Percentiles rank a stretch among this genome's conserved stretches.
These are phyloP conservation scores for Aspergillus sp. DNA, from an alignment of 2,329 filamentous ascomycete species.

Conservation along the genomic window DNA sequence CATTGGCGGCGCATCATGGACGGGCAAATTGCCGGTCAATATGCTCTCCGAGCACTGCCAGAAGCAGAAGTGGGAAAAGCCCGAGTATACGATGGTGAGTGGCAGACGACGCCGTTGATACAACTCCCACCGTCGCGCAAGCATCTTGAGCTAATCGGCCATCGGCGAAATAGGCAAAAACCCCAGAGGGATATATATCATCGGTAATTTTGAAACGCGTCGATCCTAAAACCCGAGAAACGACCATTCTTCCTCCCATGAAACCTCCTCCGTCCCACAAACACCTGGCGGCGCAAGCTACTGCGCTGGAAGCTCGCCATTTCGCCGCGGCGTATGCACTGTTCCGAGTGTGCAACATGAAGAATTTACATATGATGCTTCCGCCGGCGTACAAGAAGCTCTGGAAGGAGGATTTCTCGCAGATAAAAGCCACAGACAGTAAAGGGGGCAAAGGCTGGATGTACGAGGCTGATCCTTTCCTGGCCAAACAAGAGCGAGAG, in stretches of 20 bases:
- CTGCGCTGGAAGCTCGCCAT: slow-evolving; percentile 85
- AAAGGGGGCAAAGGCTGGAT: slow-evolving; percentile 78
- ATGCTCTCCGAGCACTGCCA: slow-evolving; percentile 92
- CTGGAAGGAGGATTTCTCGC: slow-evolving; percentile 85
- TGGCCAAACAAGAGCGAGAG: slow-evolving; percentile 73
- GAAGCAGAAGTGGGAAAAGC: slow-evolving; percentile 92
- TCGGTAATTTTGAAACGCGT: slow-evolving; percentile 72
- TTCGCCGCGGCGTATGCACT: slow-evolving; percentile 90
- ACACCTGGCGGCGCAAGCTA: slow-evolving; percentile 72
- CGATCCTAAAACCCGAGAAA: slow-evolving; percentile 80
- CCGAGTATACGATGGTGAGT: slow-evolving; percentile 79
- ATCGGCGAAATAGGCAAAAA: slow-evolving; percentile 55
- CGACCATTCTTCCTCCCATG: slow-evolving; percentile 74
- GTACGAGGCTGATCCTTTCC: slow-evolving; percentile 95
- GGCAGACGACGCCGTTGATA: background rate
- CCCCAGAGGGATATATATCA: slow-evolving; percentile 71
- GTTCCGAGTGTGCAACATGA: slow-evolving; percentile 90
- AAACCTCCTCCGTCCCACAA: slow-evolving; percentile 75
- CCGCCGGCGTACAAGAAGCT: slow-evolving; percentile 85
- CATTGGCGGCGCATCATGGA: slow-evolving; percentile 95
- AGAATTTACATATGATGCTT: slow-evolving; percentile 91
- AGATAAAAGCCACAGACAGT: slow-evolving; percentile 76
- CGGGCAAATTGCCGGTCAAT: slow-evolving; percentile 92
- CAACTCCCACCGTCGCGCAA: background rate
- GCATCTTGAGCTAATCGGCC: slow-evolving; percentile 13